Conservation (phyloP, 768 basidiomycete species). For the Lactarius hengduanensis region DNA sequence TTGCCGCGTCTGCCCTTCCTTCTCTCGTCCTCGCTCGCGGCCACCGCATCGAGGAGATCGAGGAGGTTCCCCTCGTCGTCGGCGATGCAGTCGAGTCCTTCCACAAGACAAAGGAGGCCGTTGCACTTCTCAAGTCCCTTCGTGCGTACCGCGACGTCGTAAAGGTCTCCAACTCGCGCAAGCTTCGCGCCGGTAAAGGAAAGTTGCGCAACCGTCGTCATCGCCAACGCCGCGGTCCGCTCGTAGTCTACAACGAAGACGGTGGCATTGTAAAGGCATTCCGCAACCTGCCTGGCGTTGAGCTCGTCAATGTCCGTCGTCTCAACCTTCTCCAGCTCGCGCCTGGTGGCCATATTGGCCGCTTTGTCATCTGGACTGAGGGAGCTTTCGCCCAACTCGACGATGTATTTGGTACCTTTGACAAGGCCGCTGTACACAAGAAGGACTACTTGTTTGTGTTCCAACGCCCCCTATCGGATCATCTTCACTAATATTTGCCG, state of each 20-base stretch:
- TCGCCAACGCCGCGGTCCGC: constrained; percentile 95
- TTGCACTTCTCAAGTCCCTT: constrained; percentile 86
- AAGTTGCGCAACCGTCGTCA: constrained; percentile 97
- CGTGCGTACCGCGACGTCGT: constrained; percentile 89
- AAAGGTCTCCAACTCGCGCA: constrained; percentile 97
- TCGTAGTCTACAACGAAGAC: constrained; percentile 96
- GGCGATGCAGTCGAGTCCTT: constrained; percentile 76
- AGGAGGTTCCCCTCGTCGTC: constrained; percentile 95
- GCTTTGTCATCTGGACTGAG: constrained; percentile 99
- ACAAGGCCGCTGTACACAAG: constrained; percentile 82
- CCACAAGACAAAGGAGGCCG: constrained; percentile 96
- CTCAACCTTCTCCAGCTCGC: constrained; percentile 99
- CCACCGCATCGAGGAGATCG: constrained; percentile 96
- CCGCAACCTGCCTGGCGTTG: constrained; percentile 98
- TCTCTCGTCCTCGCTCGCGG: constrained; percentile 98
- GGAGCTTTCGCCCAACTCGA: constrained; percentile 90
- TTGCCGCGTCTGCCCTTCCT: constrained; percentile 96
- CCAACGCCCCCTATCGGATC: not conserved
- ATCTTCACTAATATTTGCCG: constrained; percentile 1
- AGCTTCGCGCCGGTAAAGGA: constrained; percentile 95
- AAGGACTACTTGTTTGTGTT: constrained; percentile 77
- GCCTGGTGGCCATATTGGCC: constrained; percentile 98
- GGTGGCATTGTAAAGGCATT: constrained; percentile 97
- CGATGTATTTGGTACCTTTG: constrained; percentile 93
- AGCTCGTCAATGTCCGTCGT: constrained; percentile 89